Base-by-base conservation (phyloP, 2,329 filamentous ascomycete species). In the Rhynchosporium secalis region DNA sequence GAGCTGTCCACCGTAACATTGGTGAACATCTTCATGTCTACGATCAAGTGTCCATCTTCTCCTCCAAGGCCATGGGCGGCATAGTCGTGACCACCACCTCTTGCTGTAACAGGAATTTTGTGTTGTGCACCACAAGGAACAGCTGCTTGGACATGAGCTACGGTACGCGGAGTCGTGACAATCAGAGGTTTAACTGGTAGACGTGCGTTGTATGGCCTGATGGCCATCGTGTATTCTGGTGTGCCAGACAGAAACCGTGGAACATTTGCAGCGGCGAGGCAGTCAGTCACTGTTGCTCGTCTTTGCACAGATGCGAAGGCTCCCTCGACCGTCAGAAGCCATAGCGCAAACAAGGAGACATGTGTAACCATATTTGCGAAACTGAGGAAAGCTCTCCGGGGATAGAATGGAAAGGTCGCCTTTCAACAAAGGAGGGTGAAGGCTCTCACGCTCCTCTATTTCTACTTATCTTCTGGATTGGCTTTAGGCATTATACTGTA, bases 11-110 rank as follows among this genome's bases (percentile, higher is more conserved):
- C 82, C n/a, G 71, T 74, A 67, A 86, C 83, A 36, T 77, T 67
- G 54, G 83, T 76, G 41, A 87, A 75, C 40, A 82, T 78, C 58
- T 76, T 72, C 63, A 87, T 73, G 68, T 87, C 84, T 65, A 87
- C 77, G 62, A 81, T 77, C 13, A 86, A 73, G 13, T 75, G 77
- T 20, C 82, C 83, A 66, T 83, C 76, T 8, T 76, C 74, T 13
- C 83, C 84, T 0, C 83, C 82, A 0, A 66, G 47, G 1, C 62
- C 61, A 58, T 68, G 80, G 29, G 80, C 81, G 0, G 75, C 82
- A 70, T 83, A 85, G 46, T 78, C 80, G 69, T 85, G 83, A 0
- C 83, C 83, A 13, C 83, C 83, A 33, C 78, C 77, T 63, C 79
- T 80, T 1, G 81, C 75, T 40, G 80, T 80, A 3, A 85, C 78